Base-by-base conservation (phyloP, 1,284 basidiomycete species). In the Rhodotorula sp. region DNA sequence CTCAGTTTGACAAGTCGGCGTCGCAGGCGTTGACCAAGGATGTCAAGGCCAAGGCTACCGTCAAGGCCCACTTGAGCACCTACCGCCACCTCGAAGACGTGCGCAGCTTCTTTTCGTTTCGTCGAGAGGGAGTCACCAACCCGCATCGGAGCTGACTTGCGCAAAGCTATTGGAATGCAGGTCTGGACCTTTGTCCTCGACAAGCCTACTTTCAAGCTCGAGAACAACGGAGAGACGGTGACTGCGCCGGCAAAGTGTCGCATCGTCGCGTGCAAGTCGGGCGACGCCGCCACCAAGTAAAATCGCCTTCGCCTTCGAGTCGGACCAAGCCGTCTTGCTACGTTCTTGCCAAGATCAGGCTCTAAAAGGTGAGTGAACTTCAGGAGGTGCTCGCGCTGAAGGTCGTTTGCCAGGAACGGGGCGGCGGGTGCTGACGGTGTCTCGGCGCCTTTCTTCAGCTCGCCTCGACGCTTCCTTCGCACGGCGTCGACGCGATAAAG, bases 161-260 rank as follows among this genome's bases (percentile, higher is more conserved):
- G 29, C 1, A 3, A 20, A 31, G 6, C n/a, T 20, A 3, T 18
- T 3, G 14, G 14, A 31, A 8, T 5, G n/a, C 70, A 80, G 79
- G 93, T 97, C 61, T 97, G 94, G 94, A 97, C 94, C 54, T 97
- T 97, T 82, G 91, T 95, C 73, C 90, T 96, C 62, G 92, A 92
- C 81, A 88, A 94, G 77, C 90, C 93, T 21, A 87, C 87, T 23
- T 95, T 97, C 84, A 96, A 96, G 83, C 92, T 97, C 89, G 94
- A 97, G 82, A 89, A 89, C 60, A 92, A 91, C 78, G 57, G 58
- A 61, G 77, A 77, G 59, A 69, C 76, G 15, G 68, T 70, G 2
- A 70, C 70, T 76, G 79, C 57, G 68, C 78, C 90, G 3, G 85
- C 86, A 57, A 89, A 91, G 81, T 91, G 95, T 82, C 96, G 96